Conservation (phyloP, 2,329 filamentous ascomycete species). For the Thielaviopsis punctulata region DNA sequence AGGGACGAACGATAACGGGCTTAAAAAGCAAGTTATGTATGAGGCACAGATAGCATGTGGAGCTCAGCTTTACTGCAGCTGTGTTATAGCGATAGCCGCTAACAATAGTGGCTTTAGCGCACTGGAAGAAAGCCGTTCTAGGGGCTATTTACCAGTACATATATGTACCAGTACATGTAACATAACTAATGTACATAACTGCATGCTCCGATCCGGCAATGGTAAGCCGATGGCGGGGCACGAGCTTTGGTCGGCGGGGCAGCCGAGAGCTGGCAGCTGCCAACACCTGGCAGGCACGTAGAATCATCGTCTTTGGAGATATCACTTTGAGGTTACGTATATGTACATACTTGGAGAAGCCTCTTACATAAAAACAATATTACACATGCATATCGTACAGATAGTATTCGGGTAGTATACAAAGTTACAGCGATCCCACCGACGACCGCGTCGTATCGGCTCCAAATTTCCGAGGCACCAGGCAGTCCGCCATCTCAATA, state of each 20-base stretch:
- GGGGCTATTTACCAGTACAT: no score
- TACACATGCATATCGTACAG: not conserved
- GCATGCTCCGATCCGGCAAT: constrained; percentile 10
- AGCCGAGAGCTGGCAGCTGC: not conserved
- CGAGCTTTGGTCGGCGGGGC: constrained; percentile 6
- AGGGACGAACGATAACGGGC: not conserved
- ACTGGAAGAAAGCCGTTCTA: no score
- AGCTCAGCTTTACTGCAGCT: no score
- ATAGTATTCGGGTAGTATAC: not conserved
- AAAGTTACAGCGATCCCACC: constrained; percentile 7
- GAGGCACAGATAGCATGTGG: no score
- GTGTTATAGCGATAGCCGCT: no score
- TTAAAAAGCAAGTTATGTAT: no score
- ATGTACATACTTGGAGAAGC: not conserved
- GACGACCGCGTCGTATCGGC: constrained; percentile 19
- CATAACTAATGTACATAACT: no score
- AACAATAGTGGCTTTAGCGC: no score
- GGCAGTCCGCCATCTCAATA: constrained; percentile 56
- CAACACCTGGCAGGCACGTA: not conserved
- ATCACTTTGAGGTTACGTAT: no score
- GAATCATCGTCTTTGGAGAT: no score
- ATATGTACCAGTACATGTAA: no score
- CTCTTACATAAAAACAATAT: not conserved
- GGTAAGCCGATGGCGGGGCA: constrained; percentile 6
- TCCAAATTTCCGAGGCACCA: constrained; percentile 42